A percentile compares a stretch with the other conserved stretches of the same genome.
Evolutionary conservation across 2,329 filamentous ascomycete species (phyloP).

Genomic region (Botrytis sinoallii): DNA sequence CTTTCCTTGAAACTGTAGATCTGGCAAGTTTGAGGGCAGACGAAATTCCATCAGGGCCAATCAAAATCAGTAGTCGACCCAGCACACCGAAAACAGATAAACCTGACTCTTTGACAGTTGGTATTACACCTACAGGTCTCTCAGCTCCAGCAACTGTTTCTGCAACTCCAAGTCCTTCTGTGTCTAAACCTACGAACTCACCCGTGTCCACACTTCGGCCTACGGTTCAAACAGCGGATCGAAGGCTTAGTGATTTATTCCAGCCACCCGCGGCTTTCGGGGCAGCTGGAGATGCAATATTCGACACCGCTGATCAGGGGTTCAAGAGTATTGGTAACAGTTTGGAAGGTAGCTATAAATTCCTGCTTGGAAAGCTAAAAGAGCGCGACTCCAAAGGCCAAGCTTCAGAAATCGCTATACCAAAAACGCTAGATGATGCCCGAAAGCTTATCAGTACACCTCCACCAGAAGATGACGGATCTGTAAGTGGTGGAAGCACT

Average conservation of each 20-base stretch:
- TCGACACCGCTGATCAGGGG: conserved; percentile 85
- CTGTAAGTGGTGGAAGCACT: conserved; percentile 49
- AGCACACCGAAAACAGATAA: conserved; percentile 44
- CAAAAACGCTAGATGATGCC: conserved; percentile 90
- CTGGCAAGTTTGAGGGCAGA: conserved; percentile 82
- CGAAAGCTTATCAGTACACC: conserved; percentile 80
- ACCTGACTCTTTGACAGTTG: conserved; percentile 32
- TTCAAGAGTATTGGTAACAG: conserved; percentile 90
- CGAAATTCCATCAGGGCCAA: conserved; percentile 66
- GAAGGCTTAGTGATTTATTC: conserved; percentile 80
- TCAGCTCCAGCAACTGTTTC: conserved; percentile 29
- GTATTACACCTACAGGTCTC: conserved; percentile 35
- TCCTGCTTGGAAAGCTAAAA: conserved; percentile 82
- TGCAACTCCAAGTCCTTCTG: conserved; percentile 35
- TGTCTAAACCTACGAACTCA: conserved; percentile 36
- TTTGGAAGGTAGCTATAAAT: conserved; percentile 88
- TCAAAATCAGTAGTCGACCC: conserved; percentile 52
- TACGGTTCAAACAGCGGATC: conserved; percentile 54
- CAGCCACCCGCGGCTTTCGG: conserved; percentile 80
- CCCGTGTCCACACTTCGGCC: conserved; percentile 37
- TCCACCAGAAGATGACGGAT: conserved; percentile 45
- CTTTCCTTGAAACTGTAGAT: conserved; percentile 93
- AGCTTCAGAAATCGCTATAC: conserved; percentile 57
- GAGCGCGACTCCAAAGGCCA: conserved; percentile 57
- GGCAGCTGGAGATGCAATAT: conserved; percentile 77